Evolutionary conservation across 2,329 filamentous ascomycete genomes (phyloP).

Genomic region (Cercospora nicotianae): DNA sequence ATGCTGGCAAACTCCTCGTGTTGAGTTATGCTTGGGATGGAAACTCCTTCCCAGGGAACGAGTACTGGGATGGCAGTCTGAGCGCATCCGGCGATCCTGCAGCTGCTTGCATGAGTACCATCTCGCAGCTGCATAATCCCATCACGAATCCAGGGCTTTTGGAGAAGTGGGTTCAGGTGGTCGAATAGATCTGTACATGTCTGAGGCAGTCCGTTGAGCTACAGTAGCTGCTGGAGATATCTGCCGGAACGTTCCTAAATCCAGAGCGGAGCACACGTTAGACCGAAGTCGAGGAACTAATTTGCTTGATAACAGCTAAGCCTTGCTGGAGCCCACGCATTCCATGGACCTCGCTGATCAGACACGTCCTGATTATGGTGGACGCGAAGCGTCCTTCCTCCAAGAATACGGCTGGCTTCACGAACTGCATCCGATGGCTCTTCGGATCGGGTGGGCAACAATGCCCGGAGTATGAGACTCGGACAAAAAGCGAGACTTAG

Average conservation of each 20-base stretch:
- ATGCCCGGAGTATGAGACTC: neutral
- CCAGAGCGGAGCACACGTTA: neutral
- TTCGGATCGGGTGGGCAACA: neutral
- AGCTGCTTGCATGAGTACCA: slow-evolving; percentile 39
- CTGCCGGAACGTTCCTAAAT: neutral
- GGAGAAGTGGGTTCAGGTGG: slow-evolving; percentile 17
- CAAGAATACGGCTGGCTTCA: neutral
- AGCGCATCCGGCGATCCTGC: slow-evolving; percentile 36
- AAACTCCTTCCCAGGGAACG: slow-evolving; percentile 39
- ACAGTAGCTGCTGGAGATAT: neutral
- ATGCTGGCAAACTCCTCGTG: slow-evolving; percentile 30
- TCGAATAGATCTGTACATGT: neutral
- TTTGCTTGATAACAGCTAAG: neutral
- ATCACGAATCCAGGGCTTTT: slow-evolving; percentile 32
- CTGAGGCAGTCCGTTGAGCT: neutral
- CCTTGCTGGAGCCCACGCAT: neutral
- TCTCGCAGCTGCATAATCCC: slow-evolving; percentile 39
- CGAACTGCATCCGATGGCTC: neutral
- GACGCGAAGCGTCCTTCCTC: neutral
- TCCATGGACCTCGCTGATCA: neutral
- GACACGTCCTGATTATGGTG: neutral
- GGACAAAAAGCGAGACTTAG: neutral
- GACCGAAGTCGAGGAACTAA: neutral
- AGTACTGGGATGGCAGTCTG: slow-evolving; percentile 37
- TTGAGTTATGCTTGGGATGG: slow-evolving; percentile 41